phyloP scores from a whole-genome alignment of 2,329 filamentous ascomycete species.

The Fusarium ambrosium region DNA sequence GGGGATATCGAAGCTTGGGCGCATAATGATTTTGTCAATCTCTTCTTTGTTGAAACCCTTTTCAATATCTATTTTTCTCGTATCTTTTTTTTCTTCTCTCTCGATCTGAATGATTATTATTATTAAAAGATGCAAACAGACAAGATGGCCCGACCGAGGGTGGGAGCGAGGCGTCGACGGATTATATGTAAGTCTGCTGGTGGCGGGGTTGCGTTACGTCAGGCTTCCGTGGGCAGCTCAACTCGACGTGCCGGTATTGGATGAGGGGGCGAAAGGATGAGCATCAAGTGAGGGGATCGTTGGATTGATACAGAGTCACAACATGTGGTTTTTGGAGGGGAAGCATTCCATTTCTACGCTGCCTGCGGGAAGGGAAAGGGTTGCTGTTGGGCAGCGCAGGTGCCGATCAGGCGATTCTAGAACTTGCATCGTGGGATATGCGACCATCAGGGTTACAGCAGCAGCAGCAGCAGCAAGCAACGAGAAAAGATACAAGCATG shows the following conservation, averaged over 20 bases:
- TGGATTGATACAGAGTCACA: slow-evolving; percentile 10
- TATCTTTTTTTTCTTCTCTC: neutral
- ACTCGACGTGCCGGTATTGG: neutral
- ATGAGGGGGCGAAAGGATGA: neutral
- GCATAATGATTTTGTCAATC: slow-evolving; percentile 17
- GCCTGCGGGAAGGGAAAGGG: slow-evolving; percentile 1
- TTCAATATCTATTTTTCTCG: neutral
- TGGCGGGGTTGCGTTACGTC: slow-evolving; percentile 39
- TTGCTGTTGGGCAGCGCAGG: slow-evolving; percentile 17
- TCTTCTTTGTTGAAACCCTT: neutral
- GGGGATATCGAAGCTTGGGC: slow-evolving; percentile 14
- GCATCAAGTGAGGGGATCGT: slow-evolving; percentile 27
- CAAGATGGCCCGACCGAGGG: neutral
- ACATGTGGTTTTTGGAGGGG: slow-evolving; percentile 27
- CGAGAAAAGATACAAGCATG: slow-evolving; percentile 1
- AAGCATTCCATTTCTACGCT: slow-evolving; percentile 24
- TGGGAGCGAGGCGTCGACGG: slow-evolving; percentile 18
- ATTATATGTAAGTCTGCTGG: slow-evolving; percentile 23
- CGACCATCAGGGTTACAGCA: slow-evolving; percentile 32
- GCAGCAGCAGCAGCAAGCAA: neutral
- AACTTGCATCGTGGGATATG: slow-evolving; percentile 19
- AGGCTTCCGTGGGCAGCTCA: slow-evolving; percentile 17
- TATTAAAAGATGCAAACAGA: slow-evolving; percentile 1
- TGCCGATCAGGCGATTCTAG: slow-evolving; percentile 38
- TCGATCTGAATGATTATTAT: neutral